Conservation (phyloP, 2,329 filamentous ascomycete species). For the Microcyclosporella mali region DNA sequence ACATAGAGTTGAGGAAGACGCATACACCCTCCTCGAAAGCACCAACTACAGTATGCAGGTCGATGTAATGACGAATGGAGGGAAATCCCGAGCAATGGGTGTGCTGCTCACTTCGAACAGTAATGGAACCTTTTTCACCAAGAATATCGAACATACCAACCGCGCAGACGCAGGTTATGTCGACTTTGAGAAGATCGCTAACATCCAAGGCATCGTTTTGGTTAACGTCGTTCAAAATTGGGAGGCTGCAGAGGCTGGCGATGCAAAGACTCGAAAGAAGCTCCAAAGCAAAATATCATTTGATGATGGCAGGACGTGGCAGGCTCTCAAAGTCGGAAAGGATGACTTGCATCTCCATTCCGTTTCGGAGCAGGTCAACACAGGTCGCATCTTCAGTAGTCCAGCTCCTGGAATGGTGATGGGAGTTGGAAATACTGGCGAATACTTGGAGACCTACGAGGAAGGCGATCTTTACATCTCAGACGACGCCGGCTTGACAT, state of each 20-base stretch:
- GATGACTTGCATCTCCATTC: slow-evolving; percentile 81
- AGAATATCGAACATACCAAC: slow-evolving; percentile 89
- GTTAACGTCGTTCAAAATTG: slow-evolving; percentile 87
- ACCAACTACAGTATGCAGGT: slow-evolving; percentile 98
- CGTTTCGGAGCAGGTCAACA: slow-evolving; percentile 74
- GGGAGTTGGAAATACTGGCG: slow-evolving; percentile 86
- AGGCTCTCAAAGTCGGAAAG: slow-evolving; percentile 60
- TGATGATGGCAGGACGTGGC: slow-evolving; percentile 86
- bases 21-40: slow-evolving; percentile 90
- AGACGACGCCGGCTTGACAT: slow-evolving; percentile 81
- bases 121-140: slow-evolving; percentile 91
- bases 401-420: slow-evolving; percentile 89
- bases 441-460: slow-evolving; percentile 61
- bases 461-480: slow-evolving; percentile 82
- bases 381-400: slow-evolving; percentile 85
- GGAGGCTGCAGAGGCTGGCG: slow-evolving; percentile 60
- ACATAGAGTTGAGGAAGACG: slow-evolving; percentile 75
- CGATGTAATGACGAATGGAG: slow-evolving; percentile 68
- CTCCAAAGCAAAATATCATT: slow-evolving; percentile 82
- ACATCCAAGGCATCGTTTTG: slow-evolving; percentile 86
- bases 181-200: slow-evolving; percentile 89
- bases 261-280: slow-evolving; percentile 49
- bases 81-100: slow-evolving; percentile 60
- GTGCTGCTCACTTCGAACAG: slow-evolving; percentile 93
- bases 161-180: slow-evolving; percentile 69